These are phyloP conservation scores for Phytophthora cryptogea DNA, from an alignment of 352 stramenopile species.

Conservation along the genomic window DNA sequence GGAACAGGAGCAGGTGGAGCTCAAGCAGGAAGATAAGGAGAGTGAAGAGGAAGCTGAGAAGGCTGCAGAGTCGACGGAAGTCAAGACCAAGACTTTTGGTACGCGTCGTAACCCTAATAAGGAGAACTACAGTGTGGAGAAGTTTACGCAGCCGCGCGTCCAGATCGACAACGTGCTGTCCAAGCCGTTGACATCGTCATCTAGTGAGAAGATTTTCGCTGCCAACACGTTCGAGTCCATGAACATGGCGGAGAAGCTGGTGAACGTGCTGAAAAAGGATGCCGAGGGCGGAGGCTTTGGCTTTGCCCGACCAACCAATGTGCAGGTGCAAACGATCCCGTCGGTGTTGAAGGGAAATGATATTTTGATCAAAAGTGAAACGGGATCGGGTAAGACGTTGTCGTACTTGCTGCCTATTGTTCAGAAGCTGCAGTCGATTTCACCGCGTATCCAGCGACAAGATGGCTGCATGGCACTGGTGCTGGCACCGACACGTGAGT, in stretches of 20 bases:
- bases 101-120: conserved; percentile 88
- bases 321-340: conserved; percentile 85
- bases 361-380: conserved; percentile 96
- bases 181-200: conserved; percentile 69
- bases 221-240: conserved; percentile 77
- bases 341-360: conserved; percentile 76
- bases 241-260: conserved; percentile 65
- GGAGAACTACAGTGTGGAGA: conserved; percentile 64
- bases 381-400: conserved; percentile 96
- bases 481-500: conserved; percentile 94
- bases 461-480: conserved; percentile 93
- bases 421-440: conserved; percentile 79
- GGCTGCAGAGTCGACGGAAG: neutral
- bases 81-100: conserved; percentile 48
- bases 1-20: conserved; percentile 16
- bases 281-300: conserved; percentile 63
- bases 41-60: conserved; percentile 17
- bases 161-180: conserved; percentile 73
- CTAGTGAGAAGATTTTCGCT: conserved; percentile 86
- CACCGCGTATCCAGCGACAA: conserved; percentile 73
- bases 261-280: conserved; percentile 70
- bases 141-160: conserved; percentile 54
- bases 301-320: conserved; percentile 74
- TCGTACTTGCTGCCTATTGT: conserved; percentile 96
- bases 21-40: conserved; percentile 17